A percentile compares a stretch with the other conserved stretches of the same genome.
Evolutionary conservation across 257 asterid species (phyloP).

Genomic region (Solanum dulcamara): DNA sequence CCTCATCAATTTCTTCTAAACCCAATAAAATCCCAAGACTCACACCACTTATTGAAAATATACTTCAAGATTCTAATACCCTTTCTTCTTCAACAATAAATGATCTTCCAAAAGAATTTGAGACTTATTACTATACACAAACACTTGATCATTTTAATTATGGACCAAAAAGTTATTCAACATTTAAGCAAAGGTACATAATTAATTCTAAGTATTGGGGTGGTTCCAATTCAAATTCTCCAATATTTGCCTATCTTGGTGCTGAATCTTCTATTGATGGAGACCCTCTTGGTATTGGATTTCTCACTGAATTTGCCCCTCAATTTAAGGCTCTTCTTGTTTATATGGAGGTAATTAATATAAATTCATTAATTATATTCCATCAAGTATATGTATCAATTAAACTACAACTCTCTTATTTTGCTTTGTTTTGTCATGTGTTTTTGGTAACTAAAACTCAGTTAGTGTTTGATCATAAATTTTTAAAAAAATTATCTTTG

Average conservation of each 20-base stretch:
- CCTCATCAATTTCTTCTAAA: not conserved
- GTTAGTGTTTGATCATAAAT: not conserved
- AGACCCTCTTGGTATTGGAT: conserved; percentile 16
- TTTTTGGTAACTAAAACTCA: not conserved
- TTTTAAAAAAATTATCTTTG: not conserved
- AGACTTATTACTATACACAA: conserved; percentile 41
- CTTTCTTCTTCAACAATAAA: not conserved
- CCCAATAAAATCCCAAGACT: conserved; percentile 18
- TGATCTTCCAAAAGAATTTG: conserved; percentile 6
- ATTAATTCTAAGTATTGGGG: conserved; percentile 43
- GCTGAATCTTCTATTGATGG: conserved; percentile 37
- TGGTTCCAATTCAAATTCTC: conserved; percentile 26
- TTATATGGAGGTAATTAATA: conserved; percentile 61
- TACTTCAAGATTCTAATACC: not conserved
- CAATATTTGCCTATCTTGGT: conserved; percentile 61
- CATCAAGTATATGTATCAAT: not conserved
- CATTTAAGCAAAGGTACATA: conserved; percentile 45
- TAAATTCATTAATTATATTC: not conserved
- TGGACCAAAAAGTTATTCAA: conserved; percentile 41
- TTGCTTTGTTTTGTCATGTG: not conserved
- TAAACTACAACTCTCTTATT: not conserved
- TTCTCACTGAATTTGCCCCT: conserved; percentile 47
- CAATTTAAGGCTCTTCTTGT: conserved; percentile 50
- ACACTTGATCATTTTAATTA: conserved; percentile 78
- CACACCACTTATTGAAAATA: not conserved